These are phyloP conservation scores for Eucalyptus globulus DNA, from an alignment of 345 rosid genomes.

Conservation along the genomic window DNA sequence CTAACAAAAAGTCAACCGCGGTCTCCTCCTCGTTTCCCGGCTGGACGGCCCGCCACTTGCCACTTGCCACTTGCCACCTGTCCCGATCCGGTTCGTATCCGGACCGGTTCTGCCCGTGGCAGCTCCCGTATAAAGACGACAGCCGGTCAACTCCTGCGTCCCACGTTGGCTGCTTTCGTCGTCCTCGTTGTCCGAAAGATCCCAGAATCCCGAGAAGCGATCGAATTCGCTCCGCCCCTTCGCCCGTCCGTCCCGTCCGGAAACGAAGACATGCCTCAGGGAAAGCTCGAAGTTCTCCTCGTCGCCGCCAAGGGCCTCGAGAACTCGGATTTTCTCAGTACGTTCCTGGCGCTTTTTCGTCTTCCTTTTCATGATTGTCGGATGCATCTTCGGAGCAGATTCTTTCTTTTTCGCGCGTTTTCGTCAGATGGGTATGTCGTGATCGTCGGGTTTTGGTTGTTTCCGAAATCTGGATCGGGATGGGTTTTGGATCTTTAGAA, in stretches of 20 bases:
- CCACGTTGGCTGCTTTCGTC: neutral
- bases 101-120: neutral
- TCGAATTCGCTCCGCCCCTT: neutral
- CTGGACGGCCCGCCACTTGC: neutral
- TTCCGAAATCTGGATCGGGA: neutral
- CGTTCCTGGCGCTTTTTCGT: neutral
- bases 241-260: neutral
- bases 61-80: neutral
- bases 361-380: neutral
- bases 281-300: slow-evolving; percentile 34
- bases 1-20: neutral
- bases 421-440: neutral
- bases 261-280: slow-evolving; percentile 13
- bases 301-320: slow-evolving; percentile 30
- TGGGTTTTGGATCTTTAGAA: neutral
- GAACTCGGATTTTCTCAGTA: slow-evolving; percentile 40
- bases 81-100: neutral
- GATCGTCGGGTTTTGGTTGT: neutral
- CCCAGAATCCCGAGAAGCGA: neutral
- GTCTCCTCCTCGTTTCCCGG: neutral
- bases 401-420: neutral
- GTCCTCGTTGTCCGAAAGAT: neutral
- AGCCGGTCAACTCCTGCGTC: neutral
- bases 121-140: neutral
- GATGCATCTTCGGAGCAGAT: neutral